Evolutionary conservation across 208 protist species (phyloP), one percentile per base, ranked within the genome.

Genomic region (Trypanosoma cruzi): DNA sequence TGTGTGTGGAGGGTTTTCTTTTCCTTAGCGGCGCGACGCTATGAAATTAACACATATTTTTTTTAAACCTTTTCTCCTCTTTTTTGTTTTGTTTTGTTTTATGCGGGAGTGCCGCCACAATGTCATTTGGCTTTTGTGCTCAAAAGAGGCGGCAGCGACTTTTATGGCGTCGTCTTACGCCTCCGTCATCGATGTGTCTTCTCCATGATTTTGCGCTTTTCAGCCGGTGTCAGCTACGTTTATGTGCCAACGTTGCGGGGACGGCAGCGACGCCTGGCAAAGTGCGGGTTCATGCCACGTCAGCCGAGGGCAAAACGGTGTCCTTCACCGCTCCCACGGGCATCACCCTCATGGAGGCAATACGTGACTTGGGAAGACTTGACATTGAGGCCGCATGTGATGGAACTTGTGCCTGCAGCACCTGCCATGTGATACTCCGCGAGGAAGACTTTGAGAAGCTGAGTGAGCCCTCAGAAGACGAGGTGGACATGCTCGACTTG

Each of bases 351-450:
- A 94, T 99, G 80, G 84, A 96, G 16, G 82, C 93, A 10, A 86
- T 97, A 34, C 94, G 98, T 40, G 88, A 90, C 13, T 68, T 87
- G n/a, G 95, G 94, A 53, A 83, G 89, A 63, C 71, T 99, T 13
- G 96, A 98, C 65, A 86, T 99, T 63, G 97, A 99, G 70, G 96
- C 94, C 10, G 96, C 97, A 26, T 99, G 97, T 71, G 97, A 99
- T 53, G 91, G 90, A 28, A 98, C 95, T 10, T 95, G 97, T 44
- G 96, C 97, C 32, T 99, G 98, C 73, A 98, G 90, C 58, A 99
- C 98, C 13, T 99, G 98, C 72, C 97, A 99, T 63, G 95, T 99
- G 31, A 90, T 98, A 48, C 68, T 99, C 40, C 82, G 92, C 32
- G 62, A 75, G 62, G 81, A 82, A 62, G 76, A 80, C 50, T 99